Conservation (phyloP, 2,329 filamentous ascomycete genomes). For the Neopestalotiopsis sp. region DNA sequence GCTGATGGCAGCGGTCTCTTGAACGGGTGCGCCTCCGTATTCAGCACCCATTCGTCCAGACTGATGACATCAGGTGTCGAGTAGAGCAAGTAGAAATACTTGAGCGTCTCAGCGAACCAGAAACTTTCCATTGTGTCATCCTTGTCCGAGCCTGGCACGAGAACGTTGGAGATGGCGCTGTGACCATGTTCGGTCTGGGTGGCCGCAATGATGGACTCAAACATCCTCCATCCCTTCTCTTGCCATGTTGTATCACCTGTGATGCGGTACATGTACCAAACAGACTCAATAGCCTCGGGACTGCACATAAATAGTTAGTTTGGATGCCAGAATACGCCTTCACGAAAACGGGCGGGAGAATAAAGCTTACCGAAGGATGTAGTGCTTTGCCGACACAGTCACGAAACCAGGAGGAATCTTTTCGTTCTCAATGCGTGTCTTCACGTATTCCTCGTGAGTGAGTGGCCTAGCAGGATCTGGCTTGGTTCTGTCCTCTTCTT, state of each 20-base stretch:
- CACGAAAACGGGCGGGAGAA: slow-evolving; percentile 22
- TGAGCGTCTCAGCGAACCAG: slow-evolving; percentile 89
- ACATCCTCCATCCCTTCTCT: slow-evolving; percentile 89
- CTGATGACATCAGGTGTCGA: slow-evolving; percentile 64
- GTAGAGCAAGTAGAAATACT: slow-evolving; percentile 89
- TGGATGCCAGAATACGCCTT: slow-evolving; percentile 22
- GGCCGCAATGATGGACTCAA: slow-evolving; percentile 68
- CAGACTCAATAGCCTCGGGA: slow-evolving; percentile 85
- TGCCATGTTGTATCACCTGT: slow-evolving; percentile 78
- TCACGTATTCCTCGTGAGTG: slow-evolving; percentile 60
- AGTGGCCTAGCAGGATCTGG: slow-evolving; percentile 45
- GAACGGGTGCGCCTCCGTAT: slow-evolving; percentile 67
- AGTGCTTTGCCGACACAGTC: slow-evolving; percentile 49
- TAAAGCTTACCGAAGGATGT: slow-evolving; percentile 63
- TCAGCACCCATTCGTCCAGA: slow-evolving; percentile 71
- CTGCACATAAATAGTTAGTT: slow-evolving; percentile 42
- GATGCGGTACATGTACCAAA: slow-evolving; percentile 91
- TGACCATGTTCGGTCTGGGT: slow-evolving; percentile 72
- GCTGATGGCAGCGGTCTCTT: slow-evolving; percentile 41
- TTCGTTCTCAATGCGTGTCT: slow-evolving; percentile 47
- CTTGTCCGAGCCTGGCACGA: slow-evolving; percentile 44
- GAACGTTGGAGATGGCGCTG: slow-evolving; percentile 72
- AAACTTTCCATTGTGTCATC: slow-evolving; percentile 82
- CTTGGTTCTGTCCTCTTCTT: slow-evolving; percentile 27
- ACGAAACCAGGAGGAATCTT: slow-evolving; percentile 57